Conservation (phyloP, 2,329 filamentous ascomycete species). For the Fusarium zealandicum region DNA sequence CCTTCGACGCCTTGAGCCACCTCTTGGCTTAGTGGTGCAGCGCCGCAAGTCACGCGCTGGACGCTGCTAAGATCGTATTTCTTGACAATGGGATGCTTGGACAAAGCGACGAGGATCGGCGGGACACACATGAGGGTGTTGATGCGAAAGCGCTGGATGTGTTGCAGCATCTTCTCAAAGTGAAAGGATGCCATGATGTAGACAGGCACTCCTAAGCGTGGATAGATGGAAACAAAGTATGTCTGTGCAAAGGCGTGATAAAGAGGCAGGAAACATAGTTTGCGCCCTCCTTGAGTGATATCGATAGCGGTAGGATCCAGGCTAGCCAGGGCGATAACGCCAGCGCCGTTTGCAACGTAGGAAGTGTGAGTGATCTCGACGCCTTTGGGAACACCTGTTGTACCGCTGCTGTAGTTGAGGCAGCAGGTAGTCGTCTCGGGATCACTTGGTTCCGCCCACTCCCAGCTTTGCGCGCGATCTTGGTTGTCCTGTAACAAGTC, state of each 20-base stretch:
- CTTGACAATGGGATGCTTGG: constrained; percentile 71
- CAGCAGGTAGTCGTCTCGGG: constrained; percentile 65
- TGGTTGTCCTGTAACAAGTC: constrained; percentile 58
- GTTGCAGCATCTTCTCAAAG: constrained; percentile 73
- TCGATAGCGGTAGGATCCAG: constrained; percentile 57
- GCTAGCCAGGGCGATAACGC: constrained; percentile 54
- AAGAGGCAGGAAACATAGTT: constrained; percentile 76
- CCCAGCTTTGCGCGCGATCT: constrained; percentile 56
- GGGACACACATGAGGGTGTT: constrained; percentile 73
- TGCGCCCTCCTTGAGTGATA: constrained; percentile 46
- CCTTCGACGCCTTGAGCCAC: constrained; percentile 56
- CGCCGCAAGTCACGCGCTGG: constrained; percentile 65
- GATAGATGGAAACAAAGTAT: constrained; percentile 67
- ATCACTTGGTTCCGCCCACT: constrained; percentile 65
- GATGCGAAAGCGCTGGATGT: constrained; percentile 72
- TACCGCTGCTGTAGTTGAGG: constrained; percentile 80
- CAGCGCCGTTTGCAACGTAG: constrained; percentile 73
- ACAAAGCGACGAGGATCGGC: constrained; percentile 74
- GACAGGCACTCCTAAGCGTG: constrained; percentile 63
- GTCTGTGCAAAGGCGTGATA: constrained; percentile 79
- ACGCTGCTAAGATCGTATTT: constrained; percentile 76
- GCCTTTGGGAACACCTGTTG: constrained; percentile 82
- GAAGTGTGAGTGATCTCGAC: constrained; percentile 80
- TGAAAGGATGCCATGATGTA: constrained; percentile 84
- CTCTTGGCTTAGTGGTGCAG: constrained; percentile 69